A percentile compares a stretch with the other conserved stretches of the same genome.
phyloP scores from a whole-genome alignment of 169 alveolate species.

The Plasmodium chabaudi region DNA sequence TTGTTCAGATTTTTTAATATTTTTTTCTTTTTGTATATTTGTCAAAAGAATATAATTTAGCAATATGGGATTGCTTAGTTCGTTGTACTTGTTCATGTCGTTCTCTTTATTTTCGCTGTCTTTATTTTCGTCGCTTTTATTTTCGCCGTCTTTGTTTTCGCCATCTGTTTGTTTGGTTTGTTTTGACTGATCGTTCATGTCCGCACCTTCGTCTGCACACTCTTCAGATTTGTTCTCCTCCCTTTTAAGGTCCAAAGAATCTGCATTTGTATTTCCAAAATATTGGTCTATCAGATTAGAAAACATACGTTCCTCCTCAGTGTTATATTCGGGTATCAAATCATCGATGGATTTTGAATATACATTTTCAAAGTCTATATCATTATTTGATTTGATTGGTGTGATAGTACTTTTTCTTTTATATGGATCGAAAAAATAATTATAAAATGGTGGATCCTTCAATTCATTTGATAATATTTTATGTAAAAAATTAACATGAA shows the following conservation, averaged over 20 bases:
- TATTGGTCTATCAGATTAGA: slow-evolving; percentile 12
- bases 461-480: slow-evolving; percentile 52
- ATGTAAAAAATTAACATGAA: slow-evolving; percentile 25
- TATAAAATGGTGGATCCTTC: slow-evolving; percentile 67
- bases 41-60: slow-evolving; percentile 52
- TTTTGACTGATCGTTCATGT: neutral
- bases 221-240: too few species aligned
- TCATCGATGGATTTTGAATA: slow-evolving; percentile 45
- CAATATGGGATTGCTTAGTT: slow-evolving; percentile 58
- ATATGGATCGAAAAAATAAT: slow-evolving; percentile 38
- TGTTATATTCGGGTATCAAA: slow-evolving; percentile 52
- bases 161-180: neutral
- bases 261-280: slow-evolving; percentile 1
- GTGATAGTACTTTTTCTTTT: slow-evolving; percentile 25
- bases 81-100: slow-evolving; percentile 35
- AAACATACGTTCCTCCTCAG: slow-evolving; percentile 34
- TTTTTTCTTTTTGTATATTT: slow-evolving; percentile 71
- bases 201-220: too few species aligned
- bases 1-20: slow-evolving; percentile 61
- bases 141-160: neutral
- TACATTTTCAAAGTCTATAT: slow-evolving; percentile 53
- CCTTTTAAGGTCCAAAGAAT: too few species aligned
- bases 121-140: neutral
- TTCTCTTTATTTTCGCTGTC: neutral
- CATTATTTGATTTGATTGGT: slow-evolving; percentile 3